These are phyloP conservation scores for Stachybotrys chartarum DNA, from an alignment of 2,329 filamentous ascomycete genomes.

Conservation along the genomic window DNA sequence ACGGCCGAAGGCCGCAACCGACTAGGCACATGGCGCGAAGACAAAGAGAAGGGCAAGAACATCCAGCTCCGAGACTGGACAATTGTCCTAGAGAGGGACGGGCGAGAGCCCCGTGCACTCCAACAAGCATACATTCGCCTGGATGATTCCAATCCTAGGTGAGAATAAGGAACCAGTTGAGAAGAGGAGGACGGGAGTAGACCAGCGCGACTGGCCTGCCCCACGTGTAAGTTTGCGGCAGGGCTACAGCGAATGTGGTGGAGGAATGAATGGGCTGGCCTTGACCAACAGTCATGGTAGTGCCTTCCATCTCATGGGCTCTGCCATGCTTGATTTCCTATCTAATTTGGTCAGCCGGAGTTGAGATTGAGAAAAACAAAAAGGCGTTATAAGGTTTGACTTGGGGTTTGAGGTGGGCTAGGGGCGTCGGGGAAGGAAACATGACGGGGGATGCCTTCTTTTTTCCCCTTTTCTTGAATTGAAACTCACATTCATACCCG, in stretches of 20 bases:
- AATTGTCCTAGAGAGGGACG: constrained; percentile 71
- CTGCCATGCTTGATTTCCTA: background rate
- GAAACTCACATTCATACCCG: background rate
- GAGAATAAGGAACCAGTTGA: constrained; percentile 6
- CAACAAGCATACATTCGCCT: constrained; percentile 49
- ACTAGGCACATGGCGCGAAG: constrained; percentile 71
- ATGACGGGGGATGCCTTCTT: background rate
- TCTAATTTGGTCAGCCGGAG: background rate
- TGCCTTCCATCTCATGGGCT: background rate
- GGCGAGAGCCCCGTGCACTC: constrained; percentile 56
- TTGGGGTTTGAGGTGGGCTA: background rate
- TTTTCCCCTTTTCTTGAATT: background rate
- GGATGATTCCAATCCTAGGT: constrained; percentile 40
- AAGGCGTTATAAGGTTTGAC: background rate
- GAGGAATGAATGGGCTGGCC: background rate
- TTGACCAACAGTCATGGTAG: background rate
- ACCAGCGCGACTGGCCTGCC: constrained; percentile 18
- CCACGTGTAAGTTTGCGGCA: constrained; percentile 7
- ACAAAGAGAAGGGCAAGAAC: constrained; percentile 65
- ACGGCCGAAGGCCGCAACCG: constrained; percentile 54
- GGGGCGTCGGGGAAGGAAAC: background rate
- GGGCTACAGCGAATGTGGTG: background rate
- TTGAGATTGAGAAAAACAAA: background rate
- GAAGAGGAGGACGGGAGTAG: constrained; percentile 9
- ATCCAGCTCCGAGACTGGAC: constrained; percentile 84